Evolutionary conservation across 805 yeast species (phyloP), one percentile per base, ranked within the genome.

Genomic region (Kazachstania martiniae): DNA sequence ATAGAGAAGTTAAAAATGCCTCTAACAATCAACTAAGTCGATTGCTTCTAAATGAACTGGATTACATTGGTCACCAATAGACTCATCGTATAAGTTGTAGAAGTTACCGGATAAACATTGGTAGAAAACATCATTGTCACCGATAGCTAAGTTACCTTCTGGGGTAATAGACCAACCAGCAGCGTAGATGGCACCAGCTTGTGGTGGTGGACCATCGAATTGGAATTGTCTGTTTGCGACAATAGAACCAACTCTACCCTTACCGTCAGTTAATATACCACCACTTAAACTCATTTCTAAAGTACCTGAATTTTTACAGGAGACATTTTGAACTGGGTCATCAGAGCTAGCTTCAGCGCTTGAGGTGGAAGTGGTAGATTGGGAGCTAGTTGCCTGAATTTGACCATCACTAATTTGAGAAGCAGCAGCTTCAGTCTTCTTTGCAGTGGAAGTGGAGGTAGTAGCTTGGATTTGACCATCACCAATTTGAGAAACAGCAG

Each of bases 121-220:
- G 70, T 71, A 79, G 67, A 79, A 79, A 34, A 67, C 64, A 39
- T 72, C 72, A 31, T 59, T 51, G 46, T 61, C 59, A 59, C 84
- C 86, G 40, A 78, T 58, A 21, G 83, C 83, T 49, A 78, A 68
- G 63, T 59, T 51, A 58, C 72, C 72, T 14, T 68, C 77, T 42
- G 68, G 70, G 35, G 65, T 57, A 40, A 63, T 51, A 27, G 66
- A 56, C 83, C 83, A 75, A 42, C 83, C 82, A 37, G 70, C 74
- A 47, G 83, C 81, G 55, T 70, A 72, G 53, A 74, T 68, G 37
- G 81, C 67, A 59, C 81, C 82, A 21, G 80, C 83, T 66, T 79
- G 89, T 51, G 87, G 86, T 62, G 83, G 81, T 41, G 85, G 84
- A 53, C 87, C 87, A 57, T 79, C 89, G 51, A 79, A 79, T 65